Conservation (phyloP, 345 rosid genomes). For the Clarkia xantiana region DNA sequence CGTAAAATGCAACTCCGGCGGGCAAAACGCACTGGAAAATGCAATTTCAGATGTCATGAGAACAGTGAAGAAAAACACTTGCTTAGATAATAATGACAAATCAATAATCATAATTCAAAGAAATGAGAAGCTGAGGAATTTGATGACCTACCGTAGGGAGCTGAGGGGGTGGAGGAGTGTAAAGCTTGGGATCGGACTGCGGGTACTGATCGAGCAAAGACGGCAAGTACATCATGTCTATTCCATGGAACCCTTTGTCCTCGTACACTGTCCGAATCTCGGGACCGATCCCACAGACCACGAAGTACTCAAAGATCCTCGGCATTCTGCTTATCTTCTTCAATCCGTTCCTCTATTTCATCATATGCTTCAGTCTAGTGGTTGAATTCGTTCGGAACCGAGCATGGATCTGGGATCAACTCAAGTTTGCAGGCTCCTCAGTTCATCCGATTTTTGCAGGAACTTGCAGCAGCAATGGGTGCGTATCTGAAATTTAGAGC, state of each 20-base stretch:
- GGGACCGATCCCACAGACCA: slow-evolving; percentile 86
- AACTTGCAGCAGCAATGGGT: too few species aligned
- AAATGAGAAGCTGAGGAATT: background rate
- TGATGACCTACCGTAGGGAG: slow-evolving; percentile 57
- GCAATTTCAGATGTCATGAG: too few species aligned
- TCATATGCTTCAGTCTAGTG: background rate
- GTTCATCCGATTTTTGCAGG: too few species aligned
- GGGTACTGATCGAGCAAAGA: slow-evolving; percentile 86
- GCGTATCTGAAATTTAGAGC: too few species aligned
- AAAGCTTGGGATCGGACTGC: slow-evolving; percentile 48
- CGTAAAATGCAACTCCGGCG: slow-evolving; percentile 66
- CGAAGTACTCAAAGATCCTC: slow-evolving; percentile 84
- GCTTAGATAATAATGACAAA: too few species aligned
- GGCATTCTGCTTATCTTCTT: slow-evolving; percentile 13
- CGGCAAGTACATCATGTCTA: slow-evolving; percentile 39
- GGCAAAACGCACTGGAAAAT: slow-evolving; percentile 71
- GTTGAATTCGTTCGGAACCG: too few species aligned
- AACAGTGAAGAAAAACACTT: too few species aligned
- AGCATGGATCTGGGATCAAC: too few species aligned
- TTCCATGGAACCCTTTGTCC: slow-evolving; percentile 74
- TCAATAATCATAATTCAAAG: too few species aligned
- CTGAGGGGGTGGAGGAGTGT: slow-evolving; percentile 86
- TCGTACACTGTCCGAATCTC: slow-evolving; percentile 87
- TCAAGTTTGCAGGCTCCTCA: too few species aligned
- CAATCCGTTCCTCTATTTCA: background rate